Evolutionary conservation across 73 alveolate species (phyloP).

Genomic region (Paramecium octaurelia): DNA sequence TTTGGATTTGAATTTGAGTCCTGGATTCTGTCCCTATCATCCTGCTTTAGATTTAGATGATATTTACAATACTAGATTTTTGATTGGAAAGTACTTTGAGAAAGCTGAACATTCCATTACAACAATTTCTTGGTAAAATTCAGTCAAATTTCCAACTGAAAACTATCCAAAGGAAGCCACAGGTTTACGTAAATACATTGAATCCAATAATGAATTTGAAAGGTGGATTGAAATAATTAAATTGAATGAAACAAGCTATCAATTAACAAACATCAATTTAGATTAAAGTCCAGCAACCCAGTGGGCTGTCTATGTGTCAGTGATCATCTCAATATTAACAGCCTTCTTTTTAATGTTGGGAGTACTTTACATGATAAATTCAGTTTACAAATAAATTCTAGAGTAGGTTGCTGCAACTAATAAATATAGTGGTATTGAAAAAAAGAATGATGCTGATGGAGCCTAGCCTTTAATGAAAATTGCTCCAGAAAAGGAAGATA

Average conservation of each 20-base stretch:
- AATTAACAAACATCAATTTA: background rate
- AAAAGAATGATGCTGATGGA: constrained; percentile 25
- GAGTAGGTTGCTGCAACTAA: constrained; percentile 17
- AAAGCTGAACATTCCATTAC: constrained; percentile 11
- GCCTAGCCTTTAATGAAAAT: background rate
- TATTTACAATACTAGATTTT: constrained; percentile 9
- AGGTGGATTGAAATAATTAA: constrained; percentile 32
- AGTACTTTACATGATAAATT: constrained; percentile 8
- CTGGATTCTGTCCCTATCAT: constrained; percentile 61
- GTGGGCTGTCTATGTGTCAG: constrained; percentile 38
- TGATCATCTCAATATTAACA: background rate
- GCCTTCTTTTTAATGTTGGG: constrained; percentile 2
- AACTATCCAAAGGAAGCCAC: background rate
- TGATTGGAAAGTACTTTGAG: constrained; percentile 18
- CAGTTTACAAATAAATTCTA: constrained; percentile 19
- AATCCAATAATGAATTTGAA: constrained; percentile 49
- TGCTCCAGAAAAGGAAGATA: background rate
- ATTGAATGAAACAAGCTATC: constrained; percentile 29
- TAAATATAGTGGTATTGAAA: constrained; percentile 9
- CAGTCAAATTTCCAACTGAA: background rate
- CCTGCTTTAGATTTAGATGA: constrained; percentile 50
- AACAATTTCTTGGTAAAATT: constrained; percentile 28
- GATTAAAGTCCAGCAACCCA: constrained; percentile 25
- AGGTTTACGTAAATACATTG: background rate
- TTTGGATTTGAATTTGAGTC: constrained; percentile 15